Base-by-base conservation (phyloP, 1,284 basidiomycete species). In the Omphalotus olearius region DNA sequence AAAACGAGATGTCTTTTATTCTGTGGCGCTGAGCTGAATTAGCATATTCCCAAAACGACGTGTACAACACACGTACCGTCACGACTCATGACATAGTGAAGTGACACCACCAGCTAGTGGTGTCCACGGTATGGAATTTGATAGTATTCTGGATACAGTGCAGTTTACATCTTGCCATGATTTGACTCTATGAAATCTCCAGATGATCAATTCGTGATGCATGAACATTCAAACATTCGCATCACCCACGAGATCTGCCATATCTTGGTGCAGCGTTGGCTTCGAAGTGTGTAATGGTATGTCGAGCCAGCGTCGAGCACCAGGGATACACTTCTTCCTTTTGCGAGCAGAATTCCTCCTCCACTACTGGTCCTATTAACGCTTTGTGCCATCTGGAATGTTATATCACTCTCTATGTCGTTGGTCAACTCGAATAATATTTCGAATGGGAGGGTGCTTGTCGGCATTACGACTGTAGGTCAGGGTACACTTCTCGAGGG, bases 201-300 rank as follows among this genome's bases (percentile, higher is more conserved):
- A 36, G 1, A 14, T 51, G n/a, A 16, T 35, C 20, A 18, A 26
- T n/a, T 17, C n/a, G 20, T 30, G 4, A n/a, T 5, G 23, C 23
- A 41, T 33, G 23, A 13, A 16, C 40, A 41, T 14, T 28, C n/a
- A 49, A 46, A 53, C 26, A 66, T 68, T 57, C 57, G 69, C 65
- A 62, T 62, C 37, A 72, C 62, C 45, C 69, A 66, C 45, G 67
- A 71, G 57, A 69, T 69, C 30, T 65, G 63, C 45, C 58, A 57
- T 43, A 68, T 64, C 56, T 75, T 76, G 30, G 9, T 33, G 9
- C 3, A 33, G 4, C 25, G 42, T 4, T 30, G 20, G n/a, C 18
- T 50, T 59, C 74, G 75, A 51, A 82, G 61, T 39, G 71, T 71
- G 62, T 83, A 83, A 56, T 73, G 69, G 66, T 83, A 82, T 50